Evolutionary conservation across 495 filamentous ascomycete species (phyloP).

Genomic region (Entonaema liquescens): DNA sequence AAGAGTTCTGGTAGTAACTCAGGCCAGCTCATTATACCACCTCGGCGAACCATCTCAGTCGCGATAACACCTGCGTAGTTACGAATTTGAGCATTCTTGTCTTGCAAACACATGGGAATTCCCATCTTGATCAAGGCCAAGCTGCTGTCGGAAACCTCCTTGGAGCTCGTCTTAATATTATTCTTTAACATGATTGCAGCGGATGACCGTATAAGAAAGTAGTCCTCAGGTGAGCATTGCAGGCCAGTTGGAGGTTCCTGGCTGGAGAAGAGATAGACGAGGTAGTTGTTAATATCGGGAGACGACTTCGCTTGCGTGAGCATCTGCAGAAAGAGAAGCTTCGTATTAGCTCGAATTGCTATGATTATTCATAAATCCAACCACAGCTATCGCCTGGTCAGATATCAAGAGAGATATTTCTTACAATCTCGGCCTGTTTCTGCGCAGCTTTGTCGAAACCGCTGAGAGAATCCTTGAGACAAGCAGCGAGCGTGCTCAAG

Average conservation of each 20-base stretch:
- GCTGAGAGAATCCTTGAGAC: constrained; percentile 90
- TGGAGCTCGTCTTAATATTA: constrained; percentile 76
- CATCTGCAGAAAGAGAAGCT: constrained; percentile 69
- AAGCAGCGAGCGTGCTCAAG: constrained; percentile 86
- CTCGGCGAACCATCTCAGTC: constrained; percentile 88
- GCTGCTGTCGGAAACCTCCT: constrained; percentile 73
- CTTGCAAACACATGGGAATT: constrained; percentile 79
- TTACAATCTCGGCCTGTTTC: constrained; percentile 80
- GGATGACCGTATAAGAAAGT: constrained; percentile 80
- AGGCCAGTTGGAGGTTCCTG: constrained; percentile 66
- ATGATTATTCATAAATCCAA: constrained; percentile 4
- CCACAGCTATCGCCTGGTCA: not conserved
- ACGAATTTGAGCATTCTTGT: constrained; percentile 82
- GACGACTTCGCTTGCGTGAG: constrained; percentile 88
- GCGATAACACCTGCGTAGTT: constrained; percentile 91
- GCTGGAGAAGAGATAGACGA: constrained; percentile 87
- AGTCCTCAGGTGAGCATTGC: constrained; percentile 64
- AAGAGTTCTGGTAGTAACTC: constrained; percentile 85
- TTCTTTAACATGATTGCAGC: constrained; percentile 96
- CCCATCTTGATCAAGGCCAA: constrained; percentile 79
- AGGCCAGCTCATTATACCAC: constrained; percentile 90
- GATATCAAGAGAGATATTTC: constrained; percentile 18
- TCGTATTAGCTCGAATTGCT: constrained; percentile 40
- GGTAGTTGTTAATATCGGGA: constrained; percentile 96
- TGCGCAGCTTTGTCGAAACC: constrained; percentile 77